Evolutionary conservation across 2,329 filamentous ascomycete genomes (phyloP).

Genomic region (Nothophoma quercina): DNA sequence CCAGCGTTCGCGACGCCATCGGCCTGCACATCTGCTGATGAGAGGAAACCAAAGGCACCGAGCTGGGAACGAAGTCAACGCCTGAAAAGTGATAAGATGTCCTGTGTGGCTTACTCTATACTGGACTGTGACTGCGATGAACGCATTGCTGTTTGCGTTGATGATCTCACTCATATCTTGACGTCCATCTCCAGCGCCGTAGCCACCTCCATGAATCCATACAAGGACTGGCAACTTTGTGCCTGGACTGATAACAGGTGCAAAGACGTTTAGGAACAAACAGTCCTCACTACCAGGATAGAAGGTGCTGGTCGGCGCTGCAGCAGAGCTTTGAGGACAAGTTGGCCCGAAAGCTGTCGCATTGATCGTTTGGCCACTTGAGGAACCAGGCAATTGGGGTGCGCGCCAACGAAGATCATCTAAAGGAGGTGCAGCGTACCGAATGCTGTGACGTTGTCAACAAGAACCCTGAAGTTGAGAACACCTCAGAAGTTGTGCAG

Average conservation of each 20-base stretch:
- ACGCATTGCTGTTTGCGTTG: conserved; percentile 56
- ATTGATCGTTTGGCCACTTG: conserved; percentile 14
- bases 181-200: conserved; percentile 48
- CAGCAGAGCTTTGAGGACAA: conserved; percentile 9
- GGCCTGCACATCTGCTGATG: conserved; percentile 45
- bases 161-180: conserved; percentile 52
- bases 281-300: conserved; percentile 40
- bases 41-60: conserved; percentile 56
- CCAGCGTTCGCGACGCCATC: conserved; percentile 44
- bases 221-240: conserved; percentile 43
- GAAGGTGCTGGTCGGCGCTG: background rate
- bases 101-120: conserved; percentile 50
- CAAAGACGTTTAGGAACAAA: conserved; percentile 48
- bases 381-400: conserved; percentile 17
- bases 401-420: conserved; percentile 30
- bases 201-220: conserved; percentile 41
- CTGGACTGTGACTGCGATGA: conserved; percentile 59
- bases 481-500: background rate
- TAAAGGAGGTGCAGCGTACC: conserved; percentile 30
- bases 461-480: no score
- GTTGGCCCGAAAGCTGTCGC: conserved; percentile 10
- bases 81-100: background rate
- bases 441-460: conserved; percentile 24
- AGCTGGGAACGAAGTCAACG: no score
- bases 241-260: conserved; percentile 32